Conservation (phyloP, 2,329 filamentous ascomycete genomes). For the Hymenoscyphus repandus region DNA sequence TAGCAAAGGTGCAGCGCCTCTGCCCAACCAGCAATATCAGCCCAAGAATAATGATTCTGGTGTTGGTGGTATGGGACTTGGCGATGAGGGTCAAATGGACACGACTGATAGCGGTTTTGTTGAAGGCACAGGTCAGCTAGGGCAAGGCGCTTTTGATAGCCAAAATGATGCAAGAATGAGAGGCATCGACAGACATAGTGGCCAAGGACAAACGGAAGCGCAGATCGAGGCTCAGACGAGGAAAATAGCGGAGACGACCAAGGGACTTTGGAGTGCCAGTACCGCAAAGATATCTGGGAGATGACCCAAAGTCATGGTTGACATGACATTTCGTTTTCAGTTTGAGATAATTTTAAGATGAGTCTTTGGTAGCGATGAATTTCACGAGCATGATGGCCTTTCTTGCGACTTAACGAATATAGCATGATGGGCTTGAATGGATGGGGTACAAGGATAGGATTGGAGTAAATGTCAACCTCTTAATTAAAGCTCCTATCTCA, state of each 20-base stretch:
- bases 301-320: background rate
- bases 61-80: slow-evolving; percentile 28
- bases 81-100: slow-evolving; percentile 20
- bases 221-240: slow-evolving; percentile 39
- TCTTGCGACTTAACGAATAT: too few relatives aligned
- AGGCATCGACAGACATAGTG: slow-evolving; percentile 25
- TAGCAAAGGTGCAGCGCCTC: slow-evolving; percentile 33
- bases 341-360: background rate
- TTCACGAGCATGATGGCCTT: too few relatives aligned
- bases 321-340: background rate
- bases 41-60: slow-evolving; percentile 41
- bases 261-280: slow-evolving; percentile 50
- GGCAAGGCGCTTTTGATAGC: slow-evolving; percentile 5
- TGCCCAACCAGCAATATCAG: slow-evolving; percentile 22
- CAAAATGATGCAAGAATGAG: slow-evolving; percentile 20
- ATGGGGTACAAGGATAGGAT: too few relatives aligned
- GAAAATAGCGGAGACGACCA: slow-evolving; percentile 57
- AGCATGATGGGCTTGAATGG: too few relatives aligned
- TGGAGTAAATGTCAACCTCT: too few relatives aligned
- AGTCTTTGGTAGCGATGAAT: too few relatives aligned
- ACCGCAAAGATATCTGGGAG: slow-evolving; percentile 22
- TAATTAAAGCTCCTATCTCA: too few relatives aligned
- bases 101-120: slow-evolving; percentile 25
- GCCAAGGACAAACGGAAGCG: slow-evolving; percentile 31
- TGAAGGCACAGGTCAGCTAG: slow-evolving; percentile 10